phyloP scores from a whole-genome alignment of 2,329 filamentous ascomycete species.

The Alternaria gansuensis region DNA sequence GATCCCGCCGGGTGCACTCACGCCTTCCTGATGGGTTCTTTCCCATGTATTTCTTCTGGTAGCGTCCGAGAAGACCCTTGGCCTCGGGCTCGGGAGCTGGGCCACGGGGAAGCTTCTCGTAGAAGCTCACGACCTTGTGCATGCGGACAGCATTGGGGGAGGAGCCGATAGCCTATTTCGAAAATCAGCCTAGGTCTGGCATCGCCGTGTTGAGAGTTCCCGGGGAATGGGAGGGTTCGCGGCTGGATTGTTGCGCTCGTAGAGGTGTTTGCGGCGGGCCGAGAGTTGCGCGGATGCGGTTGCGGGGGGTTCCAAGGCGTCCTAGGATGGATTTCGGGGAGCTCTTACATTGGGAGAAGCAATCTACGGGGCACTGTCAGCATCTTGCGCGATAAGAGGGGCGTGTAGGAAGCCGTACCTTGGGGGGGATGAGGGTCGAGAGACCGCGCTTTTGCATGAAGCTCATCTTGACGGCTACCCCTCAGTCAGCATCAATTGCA shows the following conservation, averaged over 20 bases:
- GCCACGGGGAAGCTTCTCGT: conserved; percentile 96
- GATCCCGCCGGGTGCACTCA: conserved; percentile 63
- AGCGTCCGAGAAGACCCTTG: conserved; percentile 84
- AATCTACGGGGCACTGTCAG: conserved; percentile 66
- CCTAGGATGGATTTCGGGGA: conserved; percentile 17
- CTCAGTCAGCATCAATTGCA: conserved; percentile 52
- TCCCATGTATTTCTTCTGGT: conserved; percentile 89
- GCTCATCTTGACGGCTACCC: conserved; percentile 76
- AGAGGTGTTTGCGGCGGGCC: conserved; percentile 31
- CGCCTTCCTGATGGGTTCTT: conserved; percentile 89
- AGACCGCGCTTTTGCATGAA: conserved; percentile 89
- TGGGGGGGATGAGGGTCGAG: conserved; percentile 98
- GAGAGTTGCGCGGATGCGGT: conserved; percentile 18
- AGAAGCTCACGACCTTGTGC: conserved; percentile 98
- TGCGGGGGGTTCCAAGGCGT: conserved; percentile 21
- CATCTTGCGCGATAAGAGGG: conserved; percentile 21
- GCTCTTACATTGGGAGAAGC: conserved; percentile 82
- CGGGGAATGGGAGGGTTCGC: neutral
- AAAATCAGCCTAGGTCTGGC: conserved; percentile 32
- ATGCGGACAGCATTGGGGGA: conserved; percentile 96
- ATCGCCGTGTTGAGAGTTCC: neutral
- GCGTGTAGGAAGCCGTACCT: conserved; percentile 68
- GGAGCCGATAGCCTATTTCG: conserved; percentile 83
- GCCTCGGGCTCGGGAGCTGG: conserved; percentile 83
- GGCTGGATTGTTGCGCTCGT: conserved; percentile 6